Evolutionary conservation across 805 yeast species (phyloP), one percentile per base, ranked within the genome.

Genomic region (Clavispora asparagi): DNA sequence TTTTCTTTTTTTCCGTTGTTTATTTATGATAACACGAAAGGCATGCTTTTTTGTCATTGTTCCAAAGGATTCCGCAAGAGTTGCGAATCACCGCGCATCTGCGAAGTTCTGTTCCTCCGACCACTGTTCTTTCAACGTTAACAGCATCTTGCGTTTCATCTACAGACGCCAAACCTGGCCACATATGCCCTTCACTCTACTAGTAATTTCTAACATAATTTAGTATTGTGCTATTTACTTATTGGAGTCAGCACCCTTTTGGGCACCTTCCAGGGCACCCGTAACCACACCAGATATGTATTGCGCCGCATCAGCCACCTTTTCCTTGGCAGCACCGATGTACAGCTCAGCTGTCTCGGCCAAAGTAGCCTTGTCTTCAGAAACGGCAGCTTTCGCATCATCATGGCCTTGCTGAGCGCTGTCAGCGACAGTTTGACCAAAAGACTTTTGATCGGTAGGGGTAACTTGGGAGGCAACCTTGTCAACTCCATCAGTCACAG

Each of bases 361-460:
- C 48, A 70, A 60, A 14, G 73, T 50, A 33, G 65, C 54, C 62
- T 66, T 61, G 52, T 72, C 82, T 51, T 80, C 81, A 53, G 77
- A 78, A 8, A 25, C 43, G 41, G 64, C 58, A 35, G 65, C 54
- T 61, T 65, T 61, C 52, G 73, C 82, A 51, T 80, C 81, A 53
- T 77, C 79, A 61, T 74, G 74, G 43, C 85, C 86, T 47, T 68
- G 58, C 58, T 73, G 64, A 51, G 80, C 71, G 46, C 79, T 66
- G 68, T 87, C 96, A 51, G 82, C 74, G 30, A 81, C 70, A 56
- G 81, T 72, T 74, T 90, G 96, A 50, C 78, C 67, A 52, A 78
- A 67, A 39, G 91, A 82, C 76, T 88, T 88, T 58, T 82, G 73
- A 46, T 67, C 67, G 42, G 84, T 82, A 55, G 94, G 89, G 61